Evolutionary conservation across 2,329 filamentous ascomycete genomes (phyloP), one percentile per base, ranked within the genome.

Genomic region (Pseudogymnoascus sp.): DNA sequence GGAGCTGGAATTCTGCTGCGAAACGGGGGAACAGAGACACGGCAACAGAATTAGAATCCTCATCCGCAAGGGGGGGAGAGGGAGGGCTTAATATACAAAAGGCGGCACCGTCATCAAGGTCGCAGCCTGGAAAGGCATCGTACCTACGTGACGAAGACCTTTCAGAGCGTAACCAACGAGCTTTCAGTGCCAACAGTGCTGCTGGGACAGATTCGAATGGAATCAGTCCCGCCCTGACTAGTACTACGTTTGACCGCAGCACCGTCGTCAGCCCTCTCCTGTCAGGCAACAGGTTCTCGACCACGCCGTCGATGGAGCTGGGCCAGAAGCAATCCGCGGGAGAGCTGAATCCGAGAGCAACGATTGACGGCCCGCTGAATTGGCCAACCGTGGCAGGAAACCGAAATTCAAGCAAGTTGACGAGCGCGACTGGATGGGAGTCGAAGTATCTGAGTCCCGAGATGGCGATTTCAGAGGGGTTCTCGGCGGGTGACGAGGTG

Each of bases 381-480:
- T 60, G 58, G 58, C 58, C 58, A 57, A 60, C 20, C 12, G 9
- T 53, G 11, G 15, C 28, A 14, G 28, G 9, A 35, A 35, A 35
- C 22, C 57, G 57, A 33, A 53, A 53, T 28, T 35, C 47, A 33
- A 33, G 47, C 47, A 53, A 33, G 11, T 20, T 53, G n/a, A 53
- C 47, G 9, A 53, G 47, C 28, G 47, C 47, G 47, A 53, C 47
- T 35, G 47, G 47, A 20, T 35, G 47, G 47, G 47, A 53, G 15
- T 53, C 47, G 15, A 53, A 35, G 47, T 53, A 53, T 53, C 47
- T 53, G n/a, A 53, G 47, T 25, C 38, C 38, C 14, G 57, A 59
- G 33, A 38, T 43, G 57, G 57, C 57, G 35, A 28, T 59, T 2
- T 37, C 57, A 22, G n/a, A 37, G 15, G 38, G 57, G n/a, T 59